These are phyloP conservation scores for Neoconidiobolus thromboides DNA, from an alignment of 371 early-diverging fungal genomes.

Conservation along the genomic window DNA sequence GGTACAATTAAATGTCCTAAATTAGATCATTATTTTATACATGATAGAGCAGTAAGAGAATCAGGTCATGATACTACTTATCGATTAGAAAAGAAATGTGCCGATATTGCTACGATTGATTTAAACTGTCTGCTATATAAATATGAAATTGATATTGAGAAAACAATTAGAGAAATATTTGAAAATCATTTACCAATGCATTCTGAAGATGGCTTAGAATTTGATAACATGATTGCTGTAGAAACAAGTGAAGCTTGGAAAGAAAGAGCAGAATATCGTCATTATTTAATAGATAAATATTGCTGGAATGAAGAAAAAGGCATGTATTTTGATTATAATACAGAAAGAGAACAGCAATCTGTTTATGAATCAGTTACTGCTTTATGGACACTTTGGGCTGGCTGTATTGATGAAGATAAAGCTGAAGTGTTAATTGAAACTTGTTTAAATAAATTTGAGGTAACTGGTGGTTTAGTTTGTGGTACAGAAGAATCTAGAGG, in stretches of 20 bases:
- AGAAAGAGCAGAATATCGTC: constrained; percentile 20
- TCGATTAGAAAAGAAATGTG: constrained; percentile 78
- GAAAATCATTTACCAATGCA: constrained; percentile 21
- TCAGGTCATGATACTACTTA: constrained; percentile 96
- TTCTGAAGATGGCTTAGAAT: constrained; percentile 13
- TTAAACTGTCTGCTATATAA: constrained; percentile 81
- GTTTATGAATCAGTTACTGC: constrained; percentile 57
- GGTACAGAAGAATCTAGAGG: constrained; percentile 80
- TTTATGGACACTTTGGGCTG: constrained; percentile 64
- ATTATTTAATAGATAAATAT: constrained; percentile 34
- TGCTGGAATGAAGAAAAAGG: constrained; percentile 55
- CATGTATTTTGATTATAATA: constrained; percentile 75
- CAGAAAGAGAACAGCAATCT: constrained; percentile 19
- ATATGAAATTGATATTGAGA: constrained; percentile 81
- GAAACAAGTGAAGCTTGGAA: constrained; percentile 22
- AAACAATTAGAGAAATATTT: constrained; percentile 39
- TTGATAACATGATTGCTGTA: constrained; percentile 13
- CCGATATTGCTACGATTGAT: constrained; percentile 80
- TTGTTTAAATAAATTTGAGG: constrained; percentile 43
- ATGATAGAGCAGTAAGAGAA: constrained; percentile 92
- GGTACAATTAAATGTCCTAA: constrained; percentile 51
- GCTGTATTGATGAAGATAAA: constrained; percentile 35
- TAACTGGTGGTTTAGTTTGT: constrained; percentile 66
- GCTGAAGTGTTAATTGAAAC: constrained; percentile 27
- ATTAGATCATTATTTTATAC: constrained; percentile 85